Base-by-base conservation (phyloP, 139 green algal genomes). In the Chlorella sp. region DNA sequence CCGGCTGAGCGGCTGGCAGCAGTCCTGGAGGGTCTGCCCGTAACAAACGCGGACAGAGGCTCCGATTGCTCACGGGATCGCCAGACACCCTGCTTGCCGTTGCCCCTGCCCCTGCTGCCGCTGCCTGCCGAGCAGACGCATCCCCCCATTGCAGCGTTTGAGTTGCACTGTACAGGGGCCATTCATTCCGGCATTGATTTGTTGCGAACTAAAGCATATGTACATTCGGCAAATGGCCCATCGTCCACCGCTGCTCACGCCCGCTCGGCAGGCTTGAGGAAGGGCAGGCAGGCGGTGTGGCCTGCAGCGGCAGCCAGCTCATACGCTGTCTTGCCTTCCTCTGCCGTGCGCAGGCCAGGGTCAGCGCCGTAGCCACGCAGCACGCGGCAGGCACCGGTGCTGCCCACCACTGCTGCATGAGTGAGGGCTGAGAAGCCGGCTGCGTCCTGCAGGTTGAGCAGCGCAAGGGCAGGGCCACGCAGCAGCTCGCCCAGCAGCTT, bases 401-500 rank as follows among this genome's bases (percentile, higher is more conserved):
- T 41, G 25, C 74, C 85, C 7, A 44, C 74, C 2, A 56, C 69
- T 4, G 85, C 85, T 0, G 85, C 85, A 36, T 57, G 71, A 34
- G 82, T 79, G 41, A 88, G 63, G 4, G 85, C 75, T 1, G 68
- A 76, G 23, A 39, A 47, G 16, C 75, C 51, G 9, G 16, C n/a
- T 20, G 6, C 11, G 57, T 86, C 82, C n/a, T 64, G 38, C 36
- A 26, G 20, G 68, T 88, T 38, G 21, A 74, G 6, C 11, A 16
- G 34, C 28, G 57, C 51, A 4, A 56, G 18, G 0, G 36, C 23
- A 13, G 7, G 21, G 15, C 32, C 28, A 3, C n/a, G 51, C 56
- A 78, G 47, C 67, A 85, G 25, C 47, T 78, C 36, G 13, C 56
- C 41, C 78, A 83, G 30, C 18, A 74, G 63, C 39, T 74, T 83